Evolutionary conservation across 73 alveolate species (phyloP).

Genomic region (Tetrahymena thermophila): DNA sequence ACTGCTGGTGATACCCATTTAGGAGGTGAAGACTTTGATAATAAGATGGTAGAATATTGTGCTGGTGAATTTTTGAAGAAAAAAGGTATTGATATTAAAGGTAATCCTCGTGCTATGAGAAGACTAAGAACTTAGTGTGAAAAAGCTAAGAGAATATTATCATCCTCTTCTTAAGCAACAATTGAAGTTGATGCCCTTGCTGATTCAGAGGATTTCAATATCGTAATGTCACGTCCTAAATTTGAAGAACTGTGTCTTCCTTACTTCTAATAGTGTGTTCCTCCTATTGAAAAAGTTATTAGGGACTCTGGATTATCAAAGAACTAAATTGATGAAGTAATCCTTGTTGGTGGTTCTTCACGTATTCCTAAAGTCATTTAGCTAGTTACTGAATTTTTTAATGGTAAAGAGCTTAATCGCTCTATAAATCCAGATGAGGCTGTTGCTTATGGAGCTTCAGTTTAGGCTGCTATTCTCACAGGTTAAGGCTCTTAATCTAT

Average conservation of each 20-base stretch:
- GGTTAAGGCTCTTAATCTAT: conserved; percentile 51
- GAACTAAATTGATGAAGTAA: conserved; percentile 75
- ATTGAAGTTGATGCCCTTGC: conserved; percentile 77
- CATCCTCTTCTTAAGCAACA: conserved; percentile 59
- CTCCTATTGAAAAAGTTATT: conserved; percentile 59
- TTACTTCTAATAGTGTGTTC: conserved; percentile 48
- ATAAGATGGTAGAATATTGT: conserved; percentile 70
- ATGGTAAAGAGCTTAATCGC: conserved; percentile 79
- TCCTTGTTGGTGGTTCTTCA: conserved; percentile 88
- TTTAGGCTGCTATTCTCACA: conserved; percentile 64
- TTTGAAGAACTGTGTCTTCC: conserved; percentile 74
- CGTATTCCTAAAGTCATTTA: conserved; percentile 85
- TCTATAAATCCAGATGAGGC: conserved; percentile 97
- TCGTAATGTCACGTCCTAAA: conserved; percentile 57
- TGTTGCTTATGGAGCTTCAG: conserved; percentile 93
- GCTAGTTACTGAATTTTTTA: conserved; percentile 70
- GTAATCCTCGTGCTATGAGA: conserved; percentile 64
- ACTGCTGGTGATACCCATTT: conserved; percentile 88
- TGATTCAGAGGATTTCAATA: conserved; percentile 63
- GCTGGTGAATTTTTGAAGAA: conserved; percentile 50
- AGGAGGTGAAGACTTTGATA: conserved; percentile 97
- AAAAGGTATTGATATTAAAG: conserved; percentile 47
- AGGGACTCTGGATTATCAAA: conserved; percentile 59
- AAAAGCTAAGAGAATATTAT: conserved; percentile 80
- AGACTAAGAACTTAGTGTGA: conserved; percentile 79